Percentiles rank a stretch among this genome's conserved stretches.
Evolutionary conservation across 2,329 filamentous ascomycete genomes (phyloP).

Genomic region (Hymenoscyphus infarciens): DNA sequence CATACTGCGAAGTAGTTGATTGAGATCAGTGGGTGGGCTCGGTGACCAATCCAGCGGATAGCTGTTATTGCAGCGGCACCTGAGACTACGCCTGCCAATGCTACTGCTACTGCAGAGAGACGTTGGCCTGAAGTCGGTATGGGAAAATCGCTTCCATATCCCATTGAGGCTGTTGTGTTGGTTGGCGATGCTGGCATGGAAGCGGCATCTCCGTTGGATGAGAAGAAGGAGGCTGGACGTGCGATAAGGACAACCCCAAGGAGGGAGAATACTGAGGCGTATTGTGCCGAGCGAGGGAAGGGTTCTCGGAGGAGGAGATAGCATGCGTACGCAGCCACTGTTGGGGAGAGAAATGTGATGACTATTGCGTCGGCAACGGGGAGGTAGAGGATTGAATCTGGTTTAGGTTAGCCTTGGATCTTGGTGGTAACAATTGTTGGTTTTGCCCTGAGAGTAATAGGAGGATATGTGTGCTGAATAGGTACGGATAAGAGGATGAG

Average conservation of each 20-base stretch:
- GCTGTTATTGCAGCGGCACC: conserved; percentile 69
- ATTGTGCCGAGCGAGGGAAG: conserved; percentile 72
- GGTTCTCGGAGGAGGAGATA: conserved; percentile 71
- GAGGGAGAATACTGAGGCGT: conserved; percentile 72
- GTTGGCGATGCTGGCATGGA: neutral
- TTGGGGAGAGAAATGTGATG: conserved; percentile 81
- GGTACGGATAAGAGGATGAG: too few species aligned
- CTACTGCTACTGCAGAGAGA: conserved; percentile 66
- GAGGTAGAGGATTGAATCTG: conserved; percentile 68
- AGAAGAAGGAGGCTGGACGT: conserved; percentile 44
- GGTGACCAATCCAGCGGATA: conserved; percentile 77
- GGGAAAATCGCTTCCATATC: conserved; percentile 12
- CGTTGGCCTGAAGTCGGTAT: conserved; percentile 38
- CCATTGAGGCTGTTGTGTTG: neutral
- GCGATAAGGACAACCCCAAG: conserved; percentile 81
- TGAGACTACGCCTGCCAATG: conserved; percentile 74
- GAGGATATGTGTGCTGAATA: too few species aligned
- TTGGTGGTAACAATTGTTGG: neutral
- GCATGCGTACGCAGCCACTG: conserved; percentile 75
- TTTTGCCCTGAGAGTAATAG: too few species aligned
- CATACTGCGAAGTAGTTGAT: conserved; percentile 79
- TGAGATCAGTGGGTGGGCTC: conserved; percentile 76
- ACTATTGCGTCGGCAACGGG: conserved; percentile 85
- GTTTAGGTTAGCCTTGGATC: neutral
- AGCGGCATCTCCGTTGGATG: conserved; percentile 12